Evolutionary conservation across 139 green algal genomes (phyloP), one percentile per base, ranked within the genome.

Genomic region (Eudorina sp.): DNA sequence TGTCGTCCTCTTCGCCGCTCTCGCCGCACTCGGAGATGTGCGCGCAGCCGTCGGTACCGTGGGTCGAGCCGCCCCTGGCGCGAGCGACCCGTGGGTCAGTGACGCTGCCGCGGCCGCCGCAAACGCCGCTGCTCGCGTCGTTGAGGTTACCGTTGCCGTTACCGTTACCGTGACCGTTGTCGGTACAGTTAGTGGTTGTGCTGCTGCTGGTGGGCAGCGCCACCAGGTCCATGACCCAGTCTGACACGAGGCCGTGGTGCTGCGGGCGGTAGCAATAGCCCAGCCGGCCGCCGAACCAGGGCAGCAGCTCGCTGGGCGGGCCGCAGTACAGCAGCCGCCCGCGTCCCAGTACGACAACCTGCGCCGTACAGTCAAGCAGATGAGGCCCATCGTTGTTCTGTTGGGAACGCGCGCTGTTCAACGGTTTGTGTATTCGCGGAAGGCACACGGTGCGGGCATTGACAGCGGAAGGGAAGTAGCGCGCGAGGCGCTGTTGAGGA

Each of bases 181-280:
- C 19, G 7, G 29, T 25, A 48, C 31, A 23, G 68, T 27, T 48
- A 6, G 25, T 48, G 68, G 25, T 48, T 23, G 11, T 43, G 68
- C 13, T 48, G 68, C 13, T 76, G 68, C n/a, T 76, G 29, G 68
- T 48, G 18, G 75, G 51, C 31, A 79, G n/a, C 62, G 81, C 62
- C 34, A 95, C 88, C n/a, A 93, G 78, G 86, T 95, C 92, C 72
- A 95, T 93, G 68, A 92, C 40, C 89, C 90, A 95, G 85, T 95
- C 92, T 2, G 89, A 62, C 3, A 89, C 43, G 14, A 89, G 40
- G 38, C 88, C 90, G 58, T 93, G 66, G 27, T 74, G 43, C 8
- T 80, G 31, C 1, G 79, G 64, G 34, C 83, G 31, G 83, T 92
- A 93, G n/a, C 48, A 21, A 81, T 90, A 93, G 43, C 84, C 88